A percentile compares a stretch with the other conserved stretches of the same genome.
phyloP scores from a whole-genome alignment of 371 early-diverging fungal genomes.

The Syncephalis fuscata region DNA sequence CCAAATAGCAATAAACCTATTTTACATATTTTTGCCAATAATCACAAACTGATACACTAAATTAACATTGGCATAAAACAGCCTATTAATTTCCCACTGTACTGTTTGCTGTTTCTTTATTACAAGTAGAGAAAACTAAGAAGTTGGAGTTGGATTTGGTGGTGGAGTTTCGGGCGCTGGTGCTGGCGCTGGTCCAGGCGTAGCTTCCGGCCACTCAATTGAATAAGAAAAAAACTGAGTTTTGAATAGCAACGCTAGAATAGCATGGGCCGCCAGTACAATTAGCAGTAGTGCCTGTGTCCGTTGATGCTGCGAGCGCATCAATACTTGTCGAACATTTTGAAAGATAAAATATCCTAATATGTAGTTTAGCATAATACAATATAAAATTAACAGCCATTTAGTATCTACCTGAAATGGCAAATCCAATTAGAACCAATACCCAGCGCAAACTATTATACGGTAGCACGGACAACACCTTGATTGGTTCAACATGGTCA shows the following conservation, averaged over 20 bases:
- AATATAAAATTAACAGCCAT: not conserved
- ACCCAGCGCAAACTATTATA: conserved; percentile 43
- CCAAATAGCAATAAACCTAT: too few relatives aligned
- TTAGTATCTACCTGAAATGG: conserved; percentile 22
- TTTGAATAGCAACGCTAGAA: conserved; percentile 63
- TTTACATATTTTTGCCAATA: too few relatives aligned
- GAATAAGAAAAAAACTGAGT: conserved; percentile 51
- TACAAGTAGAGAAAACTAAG: too few relatives aligned
- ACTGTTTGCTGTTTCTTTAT: too few relatives aligned
- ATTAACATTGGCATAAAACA: too few relatives aligned
- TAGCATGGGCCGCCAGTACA: conserved; percentile 46
- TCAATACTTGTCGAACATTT: conserved; percentile 43
- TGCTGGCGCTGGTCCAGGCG: not conserved
- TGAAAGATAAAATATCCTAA: conserved; percentile 24
- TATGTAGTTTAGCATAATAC: not conserved
- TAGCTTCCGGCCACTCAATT: not conserved
- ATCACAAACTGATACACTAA: too few relatives aligned
- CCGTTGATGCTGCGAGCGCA: conserved; percentile 36
- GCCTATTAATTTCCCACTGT: too few relatives aligned
- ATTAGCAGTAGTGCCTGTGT: conserved; percentile 45
- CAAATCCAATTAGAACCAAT: conserved; percentile 39
- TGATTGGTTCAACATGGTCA: conserved; percentile 3
- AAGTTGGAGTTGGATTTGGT: too few relatives aligned
- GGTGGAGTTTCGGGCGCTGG: not conserved
- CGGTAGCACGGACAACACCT: conserved; percentile 56